Percentiles rank a stretch among this genome's conserved stretches.
phyloP scores from a whole-genome alignment of 2,329 filamentous ascomycete species.

The Nigrograna mackinnonii region DNA sequence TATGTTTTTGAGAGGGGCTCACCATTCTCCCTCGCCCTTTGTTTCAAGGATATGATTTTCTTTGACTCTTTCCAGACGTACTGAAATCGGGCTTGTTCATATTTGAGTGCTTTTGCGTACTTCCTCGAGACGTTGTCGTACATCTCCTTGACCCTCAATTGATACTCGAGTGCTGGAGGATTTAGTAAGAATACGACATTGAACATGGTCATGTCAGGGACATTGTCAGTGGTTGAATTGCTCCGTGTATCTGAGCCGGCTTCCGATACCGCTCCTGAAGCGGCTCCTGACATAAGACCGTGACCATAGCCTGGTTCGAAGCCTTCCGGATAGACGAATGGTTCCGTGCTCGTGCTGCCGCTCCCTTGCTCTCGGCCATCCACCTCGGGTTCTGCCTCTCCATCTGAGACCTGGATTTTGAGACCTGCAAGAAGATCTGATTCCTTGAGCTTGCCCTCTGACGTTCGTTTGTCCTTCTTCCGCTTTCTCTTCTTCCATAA shows the following conservation, averaged over 20 bases:
- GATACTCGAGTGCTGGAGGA: conserved; percentile 76
- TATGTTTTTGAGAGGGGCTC: conserved; percentile 69
- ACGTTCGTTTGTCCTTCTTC: conserved; percentile 30
- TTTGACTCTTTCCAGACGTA: conserved; percentile 94
- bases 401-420: conserved; percentile 19
- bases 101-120: conserved; percentile 88
- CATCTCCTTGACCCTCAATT: conserved; percentile 73
- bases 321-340: conserved; percentile 37
- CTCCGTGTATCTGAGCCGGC: conserved; percentile 44
- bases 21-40: conserved; percentile 73
- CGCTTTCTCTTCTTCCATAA: conserved; percentile 42
- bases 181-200: conserved; percentile 92
- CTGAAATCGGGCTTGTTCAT: conserved; percentile 84
- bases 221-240: conserved; percentile 47
- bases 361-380: conserved; percentile 2
- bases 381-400: conserved; percentile 10
- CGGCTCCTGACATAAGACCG: conserved; percentile 31
- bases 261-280: conserved; percentile 35
- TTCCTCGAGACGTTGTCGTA: conserved; percentile 91
- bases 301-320: conserved; percentile 47
- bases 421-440: conserved; percentile 6
- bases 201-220: conserved; percentile 90
- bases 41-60: conserved; percentile 77
- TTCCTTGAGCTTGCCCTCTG: conserved; percentile 23
- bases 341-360: conserved; percentile 17